Evolutionary conservation across 768 basidiomycete species (phyloP).

Genomic region (Boletus rubescentipes): DNA sequence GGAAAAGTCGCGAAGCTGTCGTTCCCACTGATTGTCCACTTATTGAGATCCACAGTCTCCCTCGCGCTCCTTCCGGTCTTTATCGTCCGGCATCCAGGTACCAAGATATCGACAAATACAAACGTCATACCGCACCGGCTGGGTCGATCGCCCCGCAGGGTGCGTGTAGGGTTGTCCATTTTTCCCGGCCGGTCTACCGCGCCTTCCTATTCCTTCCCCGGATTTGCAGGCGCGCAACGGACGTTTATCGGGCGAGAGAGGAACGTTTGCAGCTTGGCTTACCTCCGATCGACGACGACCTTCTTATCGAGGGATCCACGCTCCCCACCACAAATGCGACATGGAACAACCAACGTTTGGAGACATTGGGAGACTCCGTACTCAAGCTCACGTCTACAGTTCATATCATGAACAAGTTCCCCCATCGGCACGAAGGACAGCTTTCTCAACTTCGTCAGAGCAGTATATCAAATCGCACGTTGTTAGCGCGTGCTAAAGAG

Average conservation of each 20-base stretch:
- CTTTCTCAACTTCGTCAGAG: constrained; percentile 62
- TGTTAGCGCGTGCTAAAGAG: constrained; percentile 66
- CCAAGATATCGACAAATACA: constrained; percentile 28
- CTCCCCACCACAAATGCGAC: constrained; percentile 61
- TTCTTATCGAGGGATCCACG: constrained; percentile 73
- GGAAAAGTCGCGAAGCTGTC: constrained; percentile 41
- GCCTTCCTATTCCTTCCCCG: constrained; percentile 62
- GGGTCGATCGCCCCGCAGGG: constrained; percentile 40
- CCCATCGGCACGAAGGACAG: constrained; percentile 81
- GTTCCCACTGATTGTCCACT: constrained; percentile 61
- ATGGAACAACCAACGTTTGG: constrained; percentile 82
- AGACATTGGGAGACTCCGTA: constrained; percentile 85
- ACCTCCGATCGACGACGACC: constrained; percentile 54
- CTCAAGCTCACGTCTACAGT: constrained; percentile 75
- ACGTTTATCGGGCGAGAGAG: constrained; percentile 56
- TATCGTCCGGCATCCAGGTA: constrained; percentile 36
- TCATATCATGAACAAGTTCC: constrained; percentile 73
- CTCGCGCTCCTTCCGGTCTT: constrained; percentile 41
- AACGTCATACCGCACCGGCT: constrained; percentile 24
- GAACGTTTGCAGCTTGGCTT: constrained; percentile 56
- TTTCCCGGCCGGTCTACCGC: constrained; percentile 49
- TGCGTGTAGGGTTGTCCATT: constrained; percentile 53
- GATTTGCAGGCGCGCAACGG: constrained; percentile 64
- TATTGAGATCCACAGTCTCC: constrained; percentile 50
- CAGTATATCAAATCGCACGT: constrained; percentile 66